phyloP scores from a whole-genome alignment of 441 rosid species.

The Gossypium schwendimanii region DNA sequence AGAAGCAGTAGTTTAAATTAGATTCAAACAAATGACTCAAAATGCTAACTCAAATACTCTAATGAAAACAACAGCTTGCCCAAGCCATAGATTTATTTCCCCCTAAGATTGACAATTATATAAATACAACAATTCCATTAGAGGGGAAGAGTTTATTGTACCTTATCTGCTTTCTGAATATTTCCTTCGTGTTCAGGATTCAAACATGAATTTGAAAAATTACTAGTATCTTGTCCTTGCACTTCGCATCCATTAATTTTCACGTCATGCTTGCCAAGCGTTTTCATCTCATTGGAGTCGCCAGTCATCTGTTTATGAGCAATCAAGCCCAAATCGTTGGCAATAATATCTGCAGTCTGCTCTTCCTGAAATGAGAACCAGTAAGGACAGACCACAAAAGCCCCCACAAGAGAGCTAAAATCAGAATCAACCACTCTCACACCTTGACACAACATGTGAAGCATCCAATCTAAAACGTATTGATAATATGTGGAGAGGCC shows the following conservation, averaged over 20 bases:
- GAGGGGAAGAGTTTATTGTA: constrained; percentile 1
- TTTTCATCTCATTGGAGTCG: constrained; percentile 9
- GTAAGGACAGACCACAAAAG: constrained; percentile 2
- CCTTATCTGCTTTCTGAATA: constrained; percentile 16
- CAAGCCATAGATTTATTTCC: neutral
- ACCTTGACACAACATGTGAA: neutral
- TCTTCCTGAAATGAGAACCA: constrained; percentile 15
- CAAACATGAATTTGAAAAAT: constrained; percentile 15
- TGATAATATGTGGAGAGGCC: neutral
- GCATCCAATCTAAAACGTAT: neutral
- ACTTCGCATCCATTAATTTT: constrained; percentile 16
- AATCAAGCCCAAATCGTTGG: constrained; percentile 12
- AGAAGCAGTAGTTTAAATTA: constrained; percentile 4
- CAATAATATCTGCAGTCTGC: constrained; percentile 18
- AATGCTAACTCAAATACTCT: neutral
- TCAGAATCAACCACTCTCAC: neutral
- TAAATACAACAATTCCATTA: neutral
- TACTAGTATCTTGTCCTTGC: constrained; percentile 14
- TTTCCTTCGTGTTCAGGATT: constrained; percentile 15
- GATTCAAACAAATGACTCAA: neutral
- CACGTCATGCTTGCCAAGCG: constrained; percentile 10
- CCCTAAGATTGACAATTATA: constrained; percentile 4
- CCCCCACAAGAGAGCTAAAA: neutral
- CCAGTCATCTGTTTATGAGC: constrained; percentile 7
- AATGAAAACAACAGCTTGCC: neutral